Conservation (phyloP, 73 alveolate genomes). For the Paramecium octaurelia region DNA sequence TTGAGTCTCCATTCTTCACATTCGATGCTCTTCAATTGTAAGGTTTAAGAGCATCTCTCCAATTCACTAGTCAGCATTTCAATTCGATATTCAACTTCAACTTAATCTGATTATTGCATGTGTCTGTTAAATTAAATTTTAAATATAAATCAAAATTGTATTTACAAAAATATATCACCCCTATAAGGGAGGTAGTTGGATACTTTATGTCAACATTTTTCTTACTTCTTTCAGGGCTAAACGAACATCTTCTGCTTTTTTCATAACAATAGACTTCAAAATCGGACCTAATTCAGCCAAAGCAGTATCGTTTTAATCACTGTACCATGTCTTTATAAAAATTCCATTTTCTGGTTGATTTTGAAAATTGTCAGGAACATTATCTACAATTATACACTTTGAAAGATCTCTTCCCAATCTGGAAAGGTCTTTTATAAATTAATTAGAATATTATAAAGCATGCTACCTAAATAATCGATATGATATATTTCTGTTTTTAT, state of each 20-base stretch:
- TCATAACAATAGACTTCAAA: conserved; percentile 80
- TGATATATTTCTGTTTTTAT: conserved; percentile 73
- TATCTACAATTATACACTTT: conserved; percentile 91
- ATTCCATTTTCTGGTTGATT: conserved; percentile 94
- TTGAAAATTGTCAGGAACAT: conserved; percentile 95
- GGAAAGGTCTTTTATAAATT: conserved; percentile 90
- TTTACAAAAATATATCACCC: background rate
- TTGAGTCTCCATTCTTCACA: conserved; percentile 30
- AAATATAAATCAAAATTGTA: background rate
- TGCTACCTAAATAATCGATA: conserved; percentile 92
- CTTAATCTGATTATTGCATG: conserved; percentile 18
- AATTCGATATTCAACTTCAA: conserved; percentile 13
- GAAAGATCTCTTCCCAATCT: conserved; percentile 94
- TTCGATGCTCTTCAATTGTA: conserved; percentile 8
- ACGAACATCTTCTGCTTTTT: conserved; percentile 92
- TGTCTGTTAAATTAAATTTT: conserved; percentile 6
- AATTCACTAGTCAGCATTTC: conserved; percentile 24
- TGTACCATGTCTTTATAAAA: conserved; percentile 92
- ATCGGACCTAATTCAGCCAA: conserved; percentile 89
- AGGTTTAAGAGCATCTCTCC: background rate
- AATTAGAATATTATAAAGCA: conserved; percentile 83
- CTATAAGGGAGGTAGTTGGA: background rate
- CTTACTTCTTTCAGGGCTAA: conserved; percentile 73
- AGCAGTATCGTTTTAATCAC: conserved; percentile 89
- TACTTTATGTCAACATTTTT: background rate